Evolutionary conservation across 345 rosid genomes (phyloP).

Genomic region (Gossypium thurberi): DNA sequence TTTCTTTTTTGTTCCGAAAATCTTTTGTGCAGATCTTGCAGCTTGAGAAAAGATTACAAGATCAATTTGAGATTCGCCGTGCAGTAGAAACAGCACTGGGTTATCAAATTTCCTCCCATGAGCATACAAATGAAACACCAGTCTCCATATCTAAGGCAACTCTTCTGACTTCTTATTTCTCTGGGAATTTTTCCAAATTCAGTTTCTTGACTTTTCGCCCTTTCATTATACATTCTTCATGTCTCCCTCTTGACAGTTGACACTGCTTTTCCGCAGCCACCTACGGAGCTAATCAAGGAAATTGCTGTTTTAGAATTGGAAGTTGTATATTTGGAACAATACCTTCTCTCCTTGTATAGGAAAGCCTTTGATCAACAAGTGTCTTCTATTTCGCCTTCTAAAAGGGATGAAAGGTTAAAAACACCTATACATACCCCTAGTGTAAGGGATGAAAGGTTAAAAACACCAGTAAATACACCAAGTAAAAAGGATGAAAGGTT

Average conservation of each 20-base stretch:
- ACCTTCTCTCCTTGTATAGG: constrained; percentile 81
- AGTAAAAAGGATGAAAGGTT: background rate
- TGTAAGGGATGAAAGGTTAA: constrained; percentile 36
- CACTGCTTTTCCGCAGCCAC: constrained; percentile 42
- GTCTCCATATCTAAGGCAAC: constrained; percentile 54
- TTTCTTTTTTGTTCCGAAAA: background rate
- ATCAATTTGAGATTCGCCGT: constrained; percentile 66
- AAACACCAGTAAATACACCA: constrained; percentile 37
- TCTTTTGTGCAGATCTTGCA: constrained; percentile 56
- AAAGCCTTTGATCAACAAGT: constrained; percentile 73
- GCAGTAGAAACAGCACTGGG: constrained; percentile 83
- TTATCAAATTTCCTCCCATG: constrained; percentile 36
- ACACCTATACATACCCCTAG: constrained; percentile 37
- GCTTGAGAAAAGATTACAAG: constrained; percentile 81
- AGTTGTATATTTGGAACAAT: constrained; percentile 81
- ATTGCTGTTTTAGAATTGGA: constrained; percentile 84
- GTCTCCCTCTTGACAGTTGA: constrained; percentile 12
- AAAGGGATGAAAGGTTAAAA: constrained; percentile 40
- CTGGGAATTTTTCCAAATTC: constrained; percentile 2
- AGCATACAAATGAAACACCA: constrained; percentile 28
- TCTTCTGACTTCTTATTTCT: constrained; percentile 8
- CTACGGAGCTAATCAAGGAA: constrained; percentile 78
- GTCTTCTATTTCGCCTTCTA: constrained; percentile 43
- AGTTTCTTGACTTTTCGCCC: background rate
- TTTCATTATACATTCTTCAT: background rate